Evolutionary conservation across 805 yeast genomes (phyloP).

Genomic region (Candida suzukii): DNA sequence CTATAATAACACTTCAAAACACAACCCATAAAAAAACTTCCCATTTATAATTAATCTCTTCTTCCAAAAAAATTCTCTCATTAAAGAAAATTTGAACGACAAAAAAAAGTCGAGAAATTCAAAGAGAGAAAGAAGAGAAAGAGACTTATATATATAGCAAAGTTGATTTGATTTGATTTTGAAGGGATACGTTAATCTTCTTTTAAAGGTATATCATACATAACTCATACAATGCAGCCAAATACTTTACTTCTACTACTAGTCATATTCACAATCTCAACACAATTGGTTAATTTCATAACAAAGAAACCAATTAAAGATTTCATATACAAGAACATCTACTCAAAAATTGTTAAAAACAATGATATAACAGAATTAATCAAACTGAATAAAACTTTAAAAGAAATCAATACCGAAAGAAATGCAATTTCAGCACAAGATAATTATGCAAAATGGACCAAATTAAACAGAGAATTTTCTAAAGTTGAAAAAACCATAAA

Average conservation of each 20-base stretch:
- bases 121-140: too few species aligned
- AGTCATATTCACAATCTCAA: slow-evolving; percentile 28
- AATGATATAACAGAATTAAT: slow-evolving; percentile 23
- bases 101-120: too few species aligned
- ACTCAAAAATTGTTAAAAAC: slow-evolving; percentile 27
- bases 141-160: too few species aligned
- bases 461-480: slow-evolving; percentile 68
- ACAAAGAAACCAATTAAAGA: slow-evolving; percentile 24
- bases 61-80: too few species aligned
- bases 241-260: slow-evolving; percentile 26
- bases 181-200: too few species aligned
- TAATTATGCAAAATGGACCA: slow-evolving; percentile 94
- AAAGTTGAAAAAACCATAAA: slow-evolving; percentile 47
- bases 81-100: too few species aligned
- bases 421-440: slow-evolving; percentile 77
- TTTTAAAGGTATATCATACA: background rate
- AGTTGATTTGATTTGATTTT: too few species aligned
- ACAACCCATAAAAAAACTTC: too few species aligned
- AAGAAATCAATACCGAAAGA: slow-evolving; percentile 43
- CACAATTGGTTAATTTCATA: slow-evolving; percentile 29
- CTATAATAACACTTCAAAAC: too few species aligned
- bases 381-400: slow-evolving; percentile 35
- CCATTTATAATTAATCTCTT: too few species aligned
- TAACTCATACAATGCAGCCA: background rate
- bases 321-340: slow-evolving; percentile 8